Evolutionary conservation across 768 basidiomycete species (phyloP), one percentile per base, ranked within the genome.

Genomic region (Hemileccinum impolitum): DNA sequence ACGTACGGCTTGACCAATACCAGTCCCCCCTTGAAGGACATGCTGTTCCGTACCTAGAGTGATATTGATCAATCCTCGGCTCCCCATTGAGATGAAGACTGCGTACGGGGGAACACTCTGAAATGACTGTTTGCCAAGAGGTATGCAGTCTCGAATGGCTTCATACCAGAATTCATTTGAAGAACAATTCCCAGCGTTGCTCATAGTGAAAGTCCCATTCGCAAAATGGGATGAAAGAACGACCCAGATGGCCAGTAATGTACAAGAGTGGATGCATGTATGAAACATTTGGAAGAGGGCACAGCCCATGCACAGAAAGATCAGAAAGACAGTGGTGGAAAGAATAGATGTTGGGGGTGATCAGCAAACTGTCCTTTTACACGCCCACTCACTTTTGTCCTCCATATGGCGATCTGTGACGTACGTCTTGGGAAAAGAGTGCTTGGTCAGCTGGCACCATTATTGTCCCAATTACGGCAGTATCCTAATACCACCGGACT

Each of bases 1-100:
- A 18, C 52, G 19, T 41, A 58, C 55, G 38, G 42, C 38, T 54
- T 25, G 59, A 54, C 59, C 59, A 57, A 41, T 56, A 48, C 54
- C 58, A 51, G 15, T 18, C 32, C 13, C 25, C 55, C 13, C 45
- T 19, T 18, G 13, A 43, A 40, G 50, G 52, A 39, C 50, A 61
- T 6, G 35, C 19, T 18, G 23, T 43, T 47, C 50, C 51, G 14
- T 26, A 15, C 11, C 60, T 62, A 34, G 37, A 31, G 19, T 17
- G 38, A 39, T 30, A 43, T 39, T 3, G 6, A 50, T 54, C 45
- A 42, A 18, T n/a, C 7, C 8, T 23, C 13, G 39, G 45, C 15
- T 28, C 36, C 6, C 11, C 8, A 30, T 14, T 11, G 21, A 37
- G 34, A 38, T 18, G 17, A 23, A 43, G 48, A 21, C 21, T 9